These are phyloP conservation scores for Saccharomyces mikatae DNA, from an alignment of 805 yeast species.

Conservation along the genomic window DNA sequence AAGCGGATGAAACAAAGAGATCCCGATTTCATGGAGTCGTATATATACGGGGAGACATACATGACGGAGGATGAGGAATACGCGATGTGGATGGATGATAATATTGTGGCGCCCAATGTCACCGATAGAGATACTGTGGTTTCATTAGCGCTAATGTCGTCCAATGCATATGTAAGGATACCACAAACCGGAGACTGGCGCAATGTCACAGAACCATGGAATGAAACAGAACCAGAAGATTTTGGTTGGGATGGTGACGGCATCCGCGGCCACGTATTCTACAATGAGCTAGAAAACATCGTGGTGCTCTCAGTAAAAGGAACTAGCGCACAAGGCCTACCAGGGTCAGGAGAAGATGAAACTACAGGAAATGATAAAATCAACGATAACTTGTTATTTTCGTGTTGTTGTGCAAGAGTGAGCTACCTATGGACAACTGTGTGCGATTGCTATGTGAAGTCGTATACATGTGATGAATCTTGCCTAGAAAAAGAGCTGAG, in stretches of 20 bases:
- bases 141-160: conserved; percentile 73
- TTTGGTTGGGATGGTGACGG: conserved; percentile 88
- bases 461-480: conserved; percentile 81
- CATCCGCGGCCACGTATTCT: conserved; percentile 84
- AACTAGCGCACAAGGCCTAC: conserved; percentile 73
- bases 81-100: conserved; percentile 45
- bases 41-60: conserved; percentile 28
- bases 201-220: conserved; percentile 59
- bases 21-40: conserved; percentile 61
- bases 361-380: conserved; percentile 74
- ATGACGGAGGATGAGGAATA: neutral
- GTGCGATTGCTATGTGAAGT: conserved; percentile 80
- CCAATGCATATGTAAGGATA: conserved; percentile 78
- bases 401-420: conserved; percentile 93
- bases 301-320: conserved; percentile 85
- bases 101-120: conserved; percentile 60
- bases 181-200: conserved; percentile 84
- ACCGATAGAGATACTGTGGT: conserved; percentile 67
- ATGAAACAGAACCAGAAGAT: conserved; percentile 41
- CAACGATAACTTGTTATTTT: conserved; percentile 82
- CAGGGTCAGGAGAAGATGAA: conserved; percentile 70
- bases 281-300: conserved; percentile 44
- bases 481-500: conserved; percentile 74
- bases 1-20: conserved; percentile 38
- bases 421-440: conserved; percentile 90